Evolutionary conservation across 495 filamentous ascomycete genomes (phyloP).

Genomic region (Annulohypoxylon maeteangense): DNA sequence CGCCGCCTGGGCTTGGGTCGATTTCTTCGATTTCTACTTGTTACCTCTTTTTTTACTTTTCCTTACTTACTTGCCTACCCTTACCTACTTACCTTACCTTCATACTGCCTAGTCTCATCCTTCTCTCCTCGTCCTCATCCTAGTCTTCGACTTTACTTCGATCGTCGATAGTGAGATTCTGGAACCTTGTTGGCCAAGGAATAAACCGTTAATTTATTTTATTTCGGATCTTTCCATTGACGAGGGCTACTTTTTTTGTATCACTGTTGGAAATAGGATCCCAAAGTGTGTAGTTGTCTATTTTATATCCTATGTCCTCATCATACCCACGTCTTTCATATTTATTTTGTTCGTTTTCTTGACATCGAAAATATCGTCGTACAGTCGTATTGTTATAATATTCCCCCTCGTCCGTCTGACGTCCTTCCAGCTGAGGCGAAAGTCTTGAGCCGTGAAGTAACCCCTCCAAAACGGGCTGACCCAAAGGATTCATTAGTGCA

Average conservation of each 20-base stretch:
- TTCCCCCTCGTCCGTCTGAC: background rate
- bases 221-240: background rate
- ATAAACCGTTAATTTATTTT: background rate
- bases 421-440: background rate
- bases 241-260: background rate
- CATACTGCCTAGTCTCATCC: background rate
- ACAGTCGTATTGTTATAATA: background rate
- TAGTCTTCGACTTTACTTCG: background rate
- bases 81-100: background rate
- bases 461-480: constrained; percentile 4
- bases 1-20: constrained; percentile 8
- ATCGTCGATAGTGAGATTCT: background rate
- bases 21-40: constrained; percentile 6
- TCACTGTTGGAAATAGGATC: background rate
- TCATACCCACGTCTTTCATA: background rate
- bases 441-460: background rate
- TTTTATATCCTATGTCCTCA: background rate
- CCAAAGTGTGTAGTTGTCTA: background rate
- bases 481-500: constrained; percentile 10
- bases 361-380: background rate
- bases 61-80: background rate
- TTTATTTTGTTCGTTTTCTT: background rate
- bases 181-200: background rate
- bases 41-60: background rate
- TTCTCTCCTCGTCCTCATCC: background rate